Evolutionary conservation across 768 basidiomycete species (phyloP).

Genomic region (Leccinum broughii): DNA sequence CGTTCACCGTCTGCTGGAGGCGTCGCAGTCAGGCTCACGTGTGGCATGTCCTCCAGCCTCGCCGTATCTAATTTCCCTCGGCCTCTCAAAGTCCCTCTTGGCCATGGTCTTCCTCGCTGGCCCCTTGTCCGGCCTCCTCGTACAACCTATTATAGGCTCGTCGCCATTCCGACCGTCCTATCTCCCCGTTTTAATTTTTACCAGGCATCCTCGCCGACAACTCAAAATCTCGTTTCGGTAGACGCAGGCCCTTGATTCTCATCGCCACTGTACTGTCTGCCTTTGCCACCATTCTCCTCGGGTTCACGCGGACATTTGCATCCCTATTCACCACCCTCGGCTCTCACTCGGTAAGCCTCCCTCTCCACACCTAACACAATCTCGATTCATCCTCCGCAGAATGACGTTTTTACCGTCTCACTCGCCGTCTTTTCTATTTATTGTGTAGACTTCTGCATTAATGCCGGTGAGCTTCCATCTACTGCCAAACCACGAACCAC

Average conservation of each 20-base stretch:
- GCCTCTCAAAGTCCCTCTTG: constrained; percentile 83
- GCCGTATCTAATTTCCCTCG: constrained; percentile 87
- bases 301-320: constrained; percentile 76
- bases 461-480: constrained; percentile 41
- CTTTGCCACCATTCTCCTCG: constrained; percentile 75
- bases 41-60: constrained; percentile 46
- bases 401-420: constrained; percentile 66
- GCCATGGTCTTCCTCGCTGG: constrained; percentile 92
- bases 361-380: not conserved
- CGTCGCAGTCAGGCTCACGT: not conserved
- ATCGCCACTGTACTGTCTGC: constrained; percentile 65
- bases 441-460: constrained; percentile 64
- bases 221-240: constrained; percentile 79
- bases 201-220: constrained; percentile 75
- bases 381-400: constrained; percentile 36
- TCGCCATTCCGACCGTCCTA: not conserved
- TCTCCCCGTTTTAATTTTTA: not conserved
- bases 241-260: constrained; percentile 86
- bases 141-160: constrained; percentile 85
- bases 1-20: not conserved
- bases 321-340: constrained; percentile 39
- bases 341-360: constrained; percentile 35
- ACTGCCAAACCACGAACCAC: not conserved
- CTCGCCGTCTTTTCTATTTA: constrained; percentile 76
- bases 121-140: constrained; percentile 84